A percentile compares a stretch with the other conserved stretches of the same genome.
These are phyloP conservation scores for Solanum acaule DNA, from an alignment of 257 asterid genomes.

Conservation along the genomic window DNA sequence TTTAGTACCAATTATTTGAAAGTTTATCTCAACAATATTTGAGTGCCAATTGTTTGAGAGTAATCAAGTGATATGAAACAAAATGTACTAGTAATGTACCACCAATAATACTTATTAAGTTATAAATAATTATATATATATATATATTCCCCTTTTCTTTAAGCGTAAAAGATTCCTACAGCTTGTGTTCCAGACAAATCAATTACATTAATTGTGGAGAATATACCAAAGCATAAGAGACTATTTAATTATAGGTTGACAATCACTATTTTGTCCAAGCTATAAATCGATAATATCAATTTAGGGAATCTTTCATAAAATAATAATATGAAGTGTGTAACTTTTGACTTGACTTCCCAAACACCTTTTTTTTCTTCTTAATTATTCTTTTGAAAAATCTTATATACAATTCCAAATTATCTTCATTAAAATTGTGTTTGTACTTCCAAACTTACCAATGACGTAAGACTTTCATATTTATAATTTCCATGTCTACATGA, in stretches of 20 bases:
- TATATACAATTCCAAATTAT: neutral
- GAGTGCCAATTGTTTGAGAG: neutral
- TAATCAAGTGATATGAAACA: neutral
- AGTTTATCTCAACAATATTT: neutral
- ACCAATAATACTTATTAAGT: neutral
- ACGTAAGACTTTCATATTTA: neutral
- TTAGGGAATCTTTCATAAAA: neutral
- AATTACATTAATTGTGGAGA: neutral
- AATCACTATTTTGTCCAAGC: neutral
- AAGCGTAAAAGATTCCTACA: neutral
- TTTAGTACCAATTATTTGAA: neutral
- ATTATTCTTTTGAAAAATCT: neutral
- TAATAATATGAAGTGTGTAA: neutral
- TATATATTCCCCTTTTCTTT: no score
- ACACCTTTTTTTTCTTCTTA: neutral
- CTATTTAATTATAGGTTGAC: neutral
- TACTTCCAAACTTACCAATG: neutral
- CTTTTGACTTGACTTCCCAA: neutral
- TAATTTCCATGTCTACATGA: neutral
- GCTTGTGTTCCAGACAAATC: neutral
- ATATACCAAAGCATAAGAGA: neutral
- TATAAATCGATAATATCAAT: neutral
- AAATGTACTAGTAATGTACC: neutral
- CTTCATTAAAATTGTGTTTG: neutral
- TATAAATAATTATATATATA: no score